phyloP scores from a whole-genome alignment of 495 filamentous ascomycete species.

The Rhypophila decipiens region DNA sequence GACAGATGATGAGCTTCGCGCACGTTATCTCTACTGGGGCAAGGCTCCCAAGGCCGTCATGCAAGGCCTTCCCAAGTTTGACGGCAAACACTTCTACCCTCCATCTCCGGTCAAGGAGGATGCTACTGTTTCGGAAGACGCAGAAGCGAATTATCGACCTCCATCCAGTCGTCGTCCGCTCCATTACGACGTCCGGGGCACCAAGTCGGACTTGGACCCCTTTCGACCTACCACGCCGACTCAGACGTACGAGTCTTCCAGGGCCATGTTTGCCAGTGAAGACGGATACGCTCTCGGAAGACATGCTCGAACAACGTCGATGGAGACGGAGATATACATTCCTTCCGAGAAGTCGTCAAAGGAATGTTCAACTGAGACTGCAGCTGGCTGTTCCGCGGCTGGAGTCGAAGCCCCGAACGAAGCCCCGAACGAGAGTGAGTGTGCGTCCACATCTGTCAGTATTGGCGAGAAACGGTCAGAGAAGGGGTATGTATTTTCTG shows the following conservation, averaged over 20 bases:
- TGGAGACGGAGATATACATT: conserved; percentile 17
- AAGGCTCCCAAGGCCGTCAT: conserved; percentile 32
- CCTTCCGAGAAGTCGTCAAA: too few species aligned
- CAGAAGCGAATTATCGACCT: conserved; percentile 2
- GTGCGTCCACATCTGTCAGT: conserved; percentile 7
- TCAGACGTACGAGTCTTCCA: conserved; percentile 14
- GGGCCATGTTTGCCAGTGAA: conserved; percentile 12
- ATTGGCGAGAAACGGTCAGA: conserved; percentile 17
- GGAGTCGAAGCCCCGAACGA: too few species aligned
- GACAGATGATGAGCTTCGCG: conserved; percentile 42
- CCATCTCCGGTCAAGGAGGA: conserved; percentile 40
- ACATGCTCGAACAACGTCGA: conserved; percentile 9
- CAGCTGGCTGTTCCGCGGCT: too few species aligned
- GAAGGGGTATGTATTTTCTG: conserved; percentile 15
- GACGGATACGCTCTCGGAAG: conserved; percentile 11
- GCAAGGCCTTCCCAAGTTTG: conserved; percentile 47
- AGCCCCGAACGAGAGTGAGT: too few species aligned
- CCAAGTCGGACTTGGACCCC: conserved; percentile 29
- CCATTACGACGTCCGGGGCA: conserved; percentile 13
- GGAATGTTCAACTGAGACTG: too few species aligned
- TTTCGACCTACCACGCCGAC: conserved; percentile 28
- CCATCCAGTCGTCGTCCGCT: conserved; percentile 4
- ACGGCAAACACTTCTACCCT: conserved; percentile 52
- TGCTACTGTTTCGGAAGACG: background rate
- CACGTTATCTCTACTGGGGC: conserved; percentile 47